Evolutionary conservation across 805 yeast species (phyloP).

Genomic region (Kuraishia floccosa): DNA sequence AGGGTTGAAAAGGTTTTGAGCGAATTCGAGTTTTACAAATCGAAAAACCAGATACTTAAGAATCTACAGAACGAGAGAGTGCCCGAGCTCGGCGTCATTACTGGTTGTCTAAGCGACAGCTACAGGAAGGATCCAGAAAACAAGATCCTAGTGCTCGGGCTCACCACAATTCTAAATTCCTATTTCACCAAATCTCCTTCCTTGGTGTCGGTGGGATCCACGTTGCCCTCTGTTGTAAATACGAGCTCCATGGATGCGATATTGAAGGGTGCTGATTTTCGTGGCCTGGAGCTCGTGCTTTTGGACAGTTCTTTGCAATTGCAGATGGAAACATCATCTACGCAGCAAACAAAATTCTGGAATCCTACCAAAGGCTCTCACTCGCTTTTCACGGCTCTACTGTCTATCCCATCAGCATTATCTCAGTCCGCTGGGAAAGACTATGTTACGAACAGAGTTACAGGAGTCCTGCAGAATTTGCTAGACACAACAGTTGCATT

Average conservation of each 20-base stretch:
- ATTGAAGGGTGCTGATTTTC: slow-evolving; percentile 11
- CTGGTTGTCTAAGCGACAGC: slow-evolving; percentile 29
- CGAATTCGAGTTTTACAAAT: not conserved
- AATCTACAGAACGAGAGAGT: slow-evolving; percentile 12
- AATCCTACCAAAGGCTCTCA: no score
- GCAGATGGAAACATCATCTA: slow-evolving; percentile 42
- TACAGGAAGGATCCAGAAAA: slow-evolving; percentile 22
- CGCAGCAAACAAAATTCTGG: no score
- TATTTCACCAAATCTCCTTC: no score
- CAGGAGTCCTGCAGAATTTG: slow-evolving; percentile 35
- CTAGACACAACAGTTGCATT: slow-evolving; percentile 37
- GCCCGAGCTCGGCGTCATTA: slow-evolving; percentile 39
- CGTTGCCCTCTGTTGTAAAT: no score
- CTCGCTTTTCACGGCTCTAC: no score
- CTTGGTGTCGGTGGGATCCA: no score
- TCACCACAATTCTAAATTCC: slow-evolving; percentile 29
- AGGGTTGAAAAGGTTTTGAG: slow-evolving; percentile 19
- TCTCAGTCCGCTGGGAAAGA: no score
- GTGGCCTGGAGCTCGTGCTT: slow-evolving; percentile 44
- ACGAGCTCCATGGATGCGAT: no score
- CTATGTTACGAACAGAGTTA: no score
- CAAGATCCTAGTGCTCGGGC: slow-evolving; percentile 35
- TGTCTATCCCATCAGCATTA: no score
- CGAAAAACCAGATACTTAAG: not conserved
- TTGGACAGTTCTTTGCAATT: slow-evolving; percentile 52